Conservation (phyloP, 1,284 basidiomycete genomes). For the Trichosporon asahii region DNA sequence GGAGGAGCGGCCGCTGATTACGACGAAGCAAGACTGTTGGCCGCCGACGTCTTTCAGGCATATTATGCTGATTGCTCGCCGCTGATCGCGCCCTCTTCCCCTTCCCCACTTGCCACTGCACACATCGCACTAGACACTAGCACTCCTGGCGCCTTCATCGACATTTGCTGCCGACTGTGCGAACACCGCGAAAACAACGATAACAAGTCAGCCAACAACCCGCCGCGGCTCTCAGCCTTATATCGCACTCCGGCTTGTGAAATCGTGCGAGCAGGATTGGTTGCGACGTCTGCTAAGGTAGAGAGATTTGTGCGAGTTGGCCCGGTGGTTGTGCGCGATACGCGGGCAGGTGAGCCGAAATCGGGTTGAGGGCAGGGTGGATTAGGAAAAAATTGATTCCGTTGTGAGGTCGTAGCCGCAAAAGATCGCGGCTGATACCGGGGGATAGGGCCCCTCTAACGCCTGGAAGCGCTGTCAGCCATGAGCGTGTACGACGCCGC, state of each 20-base stretch:
- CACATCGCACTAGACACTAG: background rate
- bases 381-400: background rate
- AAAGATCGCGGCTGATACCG: background rate
- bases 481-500: constrained; percentile 1
- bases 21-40: background rate
- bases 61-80: background rate
- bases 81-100: background rate
- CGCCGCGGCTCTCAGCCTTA: background rate
- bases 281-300: background rate
- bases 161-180: no score
- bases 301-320: constrained; percentile 1
- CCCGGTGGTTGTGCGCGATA: background rate
- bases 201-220: no score
- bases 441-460: background rate
- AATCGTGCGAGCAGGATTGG: background rate
- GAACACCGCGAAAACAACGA: background rate
- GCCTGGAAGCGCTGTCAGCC: background rate
- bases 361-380: background rate
- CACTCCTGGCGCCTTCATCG: background rate
- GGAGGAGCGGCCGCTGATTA: background rate
- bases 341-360: background rate
- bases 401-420: background rate
- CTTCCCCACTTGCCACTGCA: background rate
- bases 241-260: background rate
- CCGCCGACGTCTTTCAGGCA: background rate